Evolutionary conservation across 1,139 yeast genomes (phyloP).

Genomic region (Yamadazyma spencermartinsiae): DNA sequence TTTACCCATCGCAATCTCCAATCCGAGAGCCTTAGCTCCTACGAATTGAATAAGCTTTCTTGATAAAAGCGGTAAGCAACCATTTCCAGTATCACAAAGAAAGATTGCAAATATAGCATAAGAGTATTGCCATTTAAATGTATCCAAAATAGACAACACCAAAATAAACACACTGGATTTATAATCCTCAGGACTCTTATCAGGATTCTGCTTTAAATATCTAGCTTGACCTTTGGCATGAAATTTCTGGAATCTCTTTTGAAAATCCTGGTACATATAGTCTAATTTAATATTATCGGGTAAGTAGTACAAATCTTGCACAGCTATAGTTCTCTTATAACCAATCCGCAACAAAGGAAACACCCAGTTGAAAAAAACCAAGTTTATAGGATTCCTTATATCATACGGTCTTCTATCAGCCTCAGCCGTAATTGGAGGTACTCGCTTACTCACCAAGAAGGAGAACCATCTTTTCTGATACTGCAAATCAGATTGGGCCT

Average conservation of each 20-base stretch:
- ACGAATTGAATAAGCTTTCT: conserved; percentile 31
- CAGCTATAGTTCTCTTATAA: conserved; percentile 63
- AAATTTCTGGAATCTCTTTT: conserved; percentile 36
- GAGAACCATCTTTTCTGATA: conserved; percentile 22
- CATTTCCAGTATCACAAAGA: conserved; percentile 23
- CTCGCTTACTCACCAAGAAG: conserved; percentile 22
- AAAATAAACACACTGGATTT: conserved; percentile 16
- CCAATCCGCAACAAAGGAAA: conserved; percentile 59
- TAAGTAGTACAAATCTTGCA: conserved; percentile 60
- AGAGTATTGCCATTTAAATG: conserved; percentile 31
- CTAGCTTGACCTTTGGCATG: conserved; percentile 21
- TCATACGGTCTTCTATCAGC: conserved; percentile 45
- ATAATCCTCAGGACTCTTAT: conserved; percentile 29
- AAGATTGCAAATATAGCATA: conserved; percentile 24
- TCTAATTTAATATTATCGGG: conserved; percentile 59
- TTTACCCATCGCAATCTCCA: conserved; percentile 21
- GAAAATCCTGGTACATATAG: conserved; percentile 30
- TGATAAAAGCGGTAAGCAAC: conserved; percentile 31
- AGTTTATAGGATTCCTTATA: conserved; percentile 14
- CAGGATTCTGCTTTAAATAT: conserved; percentile 23
- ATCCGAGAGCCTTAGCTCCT: conserved; percentile 24
- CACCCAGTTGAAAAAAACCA: conserved; percentile 58
- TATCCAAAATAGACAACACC: conserved; percentile 23
- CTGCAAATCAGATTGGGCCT: conserved; percentile 4
- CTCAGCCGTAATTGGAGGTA: conserved; percentile 54